Base-by-base conservation (phyloP, 2,329 filamentous ascomycete genomes). In the Cercospora sojina region DNA sequence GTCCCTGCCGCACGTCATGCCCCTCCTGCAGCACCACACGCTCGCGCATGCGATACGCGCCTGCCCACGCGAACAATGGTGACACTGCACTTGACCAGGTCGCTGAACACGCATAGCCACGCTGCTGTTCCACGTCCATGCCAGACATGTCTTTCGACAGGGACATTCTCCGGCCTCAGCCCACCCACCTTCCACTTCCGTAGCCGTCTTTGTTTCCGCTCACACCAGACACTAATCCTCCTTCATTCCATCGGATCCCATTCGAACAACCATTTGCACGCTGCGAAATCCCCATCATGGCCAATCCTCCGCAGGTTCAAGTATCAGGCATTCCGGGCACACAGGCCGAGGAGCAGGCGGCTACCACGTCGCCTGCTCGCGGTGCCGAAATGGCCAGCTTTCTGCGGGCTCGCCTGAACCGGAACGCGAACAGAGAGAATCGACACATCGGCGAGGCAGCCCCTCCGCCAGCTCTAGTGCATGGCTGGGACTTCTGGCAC, bases 341-440 rank as follows among this genome's bases (percentile, higher is more conserved):
- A 66, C 85, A 86, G 65, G 84, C 88, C 76, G 83, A 83, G 77
- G 83, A 84, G 71, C 84, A 86, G 69, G 80, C 85, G 57, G 87
- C 86, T 75, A 88, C 86, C 49, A 83, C 84, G 70, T 91, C 90
- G 9, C 90, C 91, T 27, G 90, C 91, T 64, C 89, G 91, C 74
- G 90, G 91, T 78, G 88, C 90, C 79, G 90, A 90, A 64, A 93
- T 93, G 87, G 88, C 80, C 64, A 75, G 75, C 68, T 77, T 77
- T 71, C 71, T 78, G 31, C 74, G 78, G 72, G 66, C 74, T 60
- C 72, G 75, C 25, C 74, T 77, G 2, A 68, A 69, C 25, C 79
- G 60, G 25, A 62, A 32, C 32, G 49, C 60, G 18, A 62, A 62
- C 29, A 31, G 60, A 53, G 60, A 62, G 10, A 32, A 53, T 20